Percentiles rank a stretch among this genome's conserved stretches.
phyloP scores from a whole-genome alignment of 257 asterid genomes.

The Scutellaria galericulata region DNA sequence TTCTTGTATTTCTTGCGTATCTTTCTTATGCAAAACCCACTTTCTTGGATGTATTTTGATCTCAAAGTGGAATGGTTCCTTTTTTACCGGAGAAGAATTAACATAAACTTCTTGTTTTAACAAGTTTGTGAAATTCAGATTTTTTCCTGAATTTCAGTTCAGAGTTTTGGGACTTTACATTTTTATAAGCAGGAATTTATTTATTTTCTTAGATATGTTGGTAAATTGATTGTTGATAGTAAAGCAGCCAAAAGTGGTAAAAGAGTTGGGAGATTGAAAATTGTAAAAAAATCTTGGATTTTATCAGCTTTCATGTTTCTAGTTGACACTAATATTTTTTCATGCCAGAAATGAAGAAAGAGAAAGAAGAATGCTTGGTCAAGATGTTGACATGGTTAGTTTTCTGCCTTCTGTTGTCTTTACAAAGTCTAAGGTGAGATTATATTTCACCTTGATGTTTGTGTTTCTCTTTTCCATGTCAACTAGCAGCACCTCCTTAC shows the following conservation, averaged over 20 bases:
- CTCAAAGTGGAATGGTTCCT: too few relatives aligned
- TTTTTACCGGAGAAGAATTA: not conserved
- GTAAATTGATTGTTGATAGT: slow-evolving; percentile 2
- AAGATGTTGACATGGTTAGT: slow-evolving; percentile 86
- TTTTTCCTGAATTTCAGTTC: too few relatives aligned
- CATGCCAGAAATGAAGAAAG: slow-evolving; percentile 97
- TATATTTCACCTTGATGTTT: not conserved
- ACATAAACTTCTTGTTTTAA: not conserved
- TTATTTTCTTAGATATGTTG: not conserved
- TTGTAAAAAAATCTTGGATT: slow-evolving; percentile 10
- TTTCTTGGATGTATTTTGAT: too few relatives aligned
- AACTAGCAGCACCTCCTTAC: not conserved
- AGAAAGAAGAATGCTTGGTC: slow-evolving; percentile 88
- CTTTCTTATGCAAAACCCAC: not conserved
- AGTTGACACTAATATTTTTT: not conserved
- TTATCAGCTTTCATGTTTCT: slow-evolving; percentile 21
- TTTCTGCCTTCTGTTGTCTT: slow-evolving; percentile 21
- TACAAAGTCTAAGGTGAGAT: not conserved
- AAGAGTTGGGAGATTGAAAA: not conserved
- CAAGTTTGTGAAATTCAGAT: too few relatives aligned
- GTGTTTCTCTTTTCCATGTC: slow-evolving; percentile 21
- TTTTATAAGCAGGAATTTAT: not conserved
- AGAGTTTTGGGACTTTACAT: slow-evolving; percentile 66
- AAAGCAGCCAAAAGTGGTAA: not conserved
- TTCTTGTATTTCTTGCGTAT: too few relatives aligned